Evolutionary conservation across 2,329 filamentous ascomycete genomes (phyloP).

Genomic region (Aspergillus sp.): DNA sequence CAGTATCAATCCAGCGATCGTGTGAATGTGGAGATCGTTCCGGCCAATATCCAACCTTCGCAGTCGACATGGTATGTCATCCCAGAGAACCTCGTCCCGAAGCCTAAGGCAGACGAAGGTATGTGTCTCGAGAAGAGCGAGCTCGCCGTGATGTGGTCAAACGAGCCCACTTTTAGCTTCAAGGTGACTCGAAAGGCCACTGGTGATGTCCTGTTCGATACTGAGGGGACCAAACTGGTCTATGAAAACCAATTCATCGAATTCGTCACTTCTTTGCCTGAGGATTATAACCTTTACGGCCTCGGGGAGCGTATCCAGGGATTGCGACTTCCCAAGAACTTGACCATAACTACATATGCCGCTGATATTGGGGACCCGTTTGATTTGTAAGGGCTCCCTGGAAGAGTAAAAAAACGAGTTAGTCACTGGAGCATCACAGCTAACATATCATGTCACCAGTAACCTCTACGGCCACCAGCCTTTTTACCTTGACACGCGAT

Average conservation of each 20-base stretch:
- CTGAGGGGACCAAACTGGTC: slow-evolving; percentile 59
- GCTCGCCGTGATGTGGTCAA: neutral
- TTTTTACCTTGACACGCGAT: slow-evolving; percentile 67
- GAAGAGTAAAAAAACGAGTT: too few species aligned
- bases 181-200: slow-evolving; percentile 39
- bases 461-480: slow-evolving; percentile 74
- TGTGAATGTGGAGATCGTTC: slow-evolving; percentile 59
- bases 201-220: slow-evolving; percentile 56
- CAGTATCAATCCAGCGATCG: slow-evolving; percentile 58
- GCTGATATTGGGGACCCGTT: too few species aligned
- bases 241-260: slow-evolving; percentile 74
- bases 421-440: too few species aligned
- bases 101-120: neutral
- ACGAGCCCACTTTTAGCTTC: slow-evolving; percentile 8
- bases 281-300: slow-evolving; percentile 70
- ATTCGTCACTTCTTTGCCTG: slow-evolving; percentile 63
- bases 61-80: neutral
- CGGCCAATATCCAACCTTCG: neutral
- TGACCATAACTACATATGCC: too few species aligned
- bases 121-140: neutral
- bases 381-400: too few species aligned
- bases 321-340: slow-evolving; percentile 50
- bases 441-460: too few species aligned
- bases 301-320: slow-evolving; percentile 74
- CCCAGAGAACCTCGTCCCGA: neutral